Evolutionary conservation across 306 rosid species (phyloP).

Genomic region (Pterocarpus santalinus): DNA sequence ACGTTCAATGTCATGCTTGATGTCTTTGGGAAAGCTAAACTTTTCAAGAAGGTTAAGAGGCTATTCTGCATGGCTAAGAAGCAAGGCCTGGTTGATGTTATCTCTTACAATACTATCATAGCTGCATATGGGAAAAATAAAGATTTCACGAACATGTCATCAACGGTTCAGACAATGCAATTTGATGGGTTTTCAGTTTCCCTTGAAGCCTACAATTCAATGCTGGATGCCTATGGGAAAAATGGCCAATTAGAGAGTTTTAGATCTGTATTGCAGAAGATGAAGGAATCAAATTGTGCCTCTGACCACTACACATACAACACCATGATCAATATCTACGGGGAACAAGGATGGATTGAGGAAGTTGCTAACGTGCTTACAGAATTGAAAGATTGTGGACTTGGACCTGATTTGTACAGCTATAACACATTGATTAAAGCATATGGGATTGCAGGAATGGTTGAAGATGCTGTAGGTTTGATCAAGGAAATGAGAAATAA

Average conservation of each 20-base stretch:
- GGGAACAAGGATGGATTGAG: slow-evolving; percentile 88
- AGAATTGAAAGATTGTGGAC: slow-evolving; percentile 78
- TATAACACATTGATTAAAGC: slow-evolving; percentile 92
- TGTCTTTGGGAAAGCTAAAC: slow-evolving; percentile 84
- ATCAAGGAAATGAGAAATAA: slow-evolving; percentile 88
- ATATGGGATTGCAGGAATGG: slow-evolving; percentile 95
- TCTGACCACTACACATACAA: slow-evolving; percentile 88
- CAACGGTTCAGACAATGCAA: slow-evolving; percentile 69
- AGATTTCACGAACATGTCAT: slow-evolving; percentile 78
- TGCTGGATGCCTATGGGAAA: slow-evolving; percentile 95
- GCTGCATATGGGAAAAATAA: slow-evolving; percentile 80
- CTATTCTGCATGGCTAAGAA: slow-evolving; percentile 82
- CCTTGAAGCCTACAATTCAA: slow-evolving; percentile 85
- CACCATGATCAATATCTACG: slow-evolving; percentile 87
- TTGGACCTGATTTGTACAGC: slow-evolving; percentile 82
- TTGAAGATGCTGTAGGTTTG: slow-evolving; percentile 81
- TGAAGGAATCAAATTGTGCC: slow-evolving; percentile 71
- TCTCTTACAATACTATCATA: slow-evolving; percentile 88
- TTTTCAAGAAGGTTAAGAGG: slow-evolving; percentile 74
- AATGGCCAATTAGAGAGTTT: slow-evolving; percentile 78
- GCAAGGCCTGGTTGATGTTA: slow-evolving; percentile 73
- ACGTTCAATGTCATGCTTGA: slow-evolving; percentile 84
- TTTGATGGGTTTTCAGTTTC: slow-evolving; percentile 90
- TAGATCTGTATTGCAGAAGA: slow-evolving; percentile 67
- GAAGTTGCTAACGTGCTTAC: slow-evolving; percentile 72